Conservation (phyloP, 768 basidiomycete genomes). For the Mycena venus region DNA sequence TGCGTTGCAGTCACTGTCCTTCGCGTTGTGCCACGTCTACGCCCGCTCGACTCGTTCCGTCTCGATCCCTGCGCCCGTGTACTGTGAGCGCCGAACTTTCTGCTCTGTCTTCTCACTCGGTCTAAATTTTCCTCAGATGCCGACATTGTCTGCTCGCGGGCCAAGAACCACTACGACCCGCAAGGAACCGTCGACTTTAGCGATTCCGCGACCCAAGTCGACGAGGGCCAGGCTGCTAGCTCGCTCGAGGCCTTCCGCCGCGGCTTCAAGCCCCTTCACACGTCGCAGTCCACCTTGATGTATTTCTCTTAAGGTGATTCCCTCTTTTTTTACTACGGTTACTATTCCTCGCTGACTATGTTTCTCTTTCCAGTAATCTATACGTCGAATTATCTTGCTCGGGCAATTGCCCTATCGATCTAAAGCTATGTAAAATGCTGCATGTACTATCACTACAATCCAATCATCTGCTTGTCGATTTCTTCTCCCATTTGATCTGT, state of each 20-base stretch:
- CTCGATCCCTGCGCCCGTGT: constrained; percentile 34
- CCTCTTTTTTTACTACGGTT: background rate
- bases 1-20: constrained; percentile 74
- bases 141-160: constrained; percentile 77
- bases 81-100: constrained; percentile 14
- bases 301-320: constrained; percentile 56
- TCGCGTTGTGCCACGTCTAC: constrained; percentile 71
- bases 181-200: constrained; percentile 68
- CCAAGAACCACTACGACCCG: constrained; percentile 86
- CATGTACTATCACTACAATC: background rate
- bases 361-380: background rate
- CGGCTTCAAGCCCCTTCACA: constrained; percentile 70
- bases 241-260: constrained; percentile 63
- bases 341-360: background rate
- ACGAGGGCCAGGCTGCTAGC: constrained; percentile 54
- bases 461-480: background rate
- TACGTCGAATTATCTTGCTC: background rate
- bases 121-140: constrained; percentile 54
- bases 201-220: constrained; percentile 66
- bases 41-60: constrained; percentile 33
- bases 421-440: too few species aligned
- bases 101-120: background rate
- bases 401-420: background rate
- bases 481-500: too few species aligned
- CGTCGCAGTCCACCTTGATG: constrained; percentile 65